A percentile compares a stretch with the other conserved stretches of the same genome.
Evolutionary conservation across 2,329 filamentous ascomycete genomes (phyloP).

Genomic region (Apiospora phragmitis): DNA sequence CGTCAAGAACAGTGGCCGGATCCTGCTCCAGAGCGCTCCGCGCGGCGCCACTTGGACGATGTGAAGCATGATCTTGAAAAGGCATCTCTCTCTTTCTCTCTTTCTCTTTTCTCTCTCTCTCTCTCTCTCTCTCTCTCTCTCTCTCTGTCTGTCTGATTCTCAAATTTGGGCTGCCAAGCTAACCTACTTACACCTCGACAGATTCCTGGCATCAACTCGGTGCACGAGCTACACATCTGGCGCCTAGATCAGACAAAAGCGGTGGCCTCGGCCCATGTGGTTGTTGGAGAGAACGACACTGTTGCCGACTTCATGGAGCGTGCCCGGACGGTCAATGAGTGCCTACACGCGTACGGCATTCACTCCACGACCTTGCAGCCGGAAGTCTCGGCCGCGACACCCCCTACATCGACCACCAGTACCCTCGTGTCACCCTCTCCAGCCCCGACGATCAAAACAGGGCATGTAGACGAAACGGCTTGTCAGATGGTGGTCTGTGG

Average conservation of each 20-base stretch:
- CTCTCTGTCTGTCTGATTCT: neutral
- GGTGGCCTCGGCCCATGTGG: constrained; percentile 69
- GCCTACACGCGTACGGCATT: constrained; percentile 72
- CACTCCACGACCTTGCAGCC: constrained; percentile 73
- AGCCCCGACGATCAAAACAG: constrained; percentile 29
- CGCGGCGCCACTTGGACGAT: constrained; percentile 59
- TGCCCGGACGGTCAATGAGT: constrained; percentile 64
- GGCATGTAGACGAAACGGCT: neutral
- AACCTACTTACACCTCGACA: constrained; percentile 30
- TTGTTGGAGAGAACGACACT: constrained; percentile 59
- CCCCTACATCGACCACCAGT: constrained; percentile 1
- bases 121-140: neutral
- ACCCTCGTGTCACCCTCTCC: constrained; percentile 14
- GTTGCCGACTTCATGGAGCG: constrained; percentile 60
- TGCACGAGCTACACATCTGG: constrained; percentile 77
- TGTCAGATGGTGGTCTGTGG: constrained; percentile 34
- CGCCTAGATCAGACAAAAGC: constrained; percentile 69
- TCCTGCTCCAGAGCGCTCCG: constrained; percentile 69
- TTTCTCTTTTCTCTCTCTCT: neutral
- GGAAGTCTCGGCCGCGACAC: constrained; percentile 39
- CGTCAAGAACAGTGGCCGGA: constrained; percentile 60
- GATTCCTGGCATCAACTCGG: constrained; percentile 65
- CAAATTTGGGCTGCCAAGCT: no score
- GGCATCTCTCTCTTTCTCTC: constrained; percentile 34
- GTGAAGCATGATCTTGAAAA: constrained; percentile 69